Evolutionary conservation across 495 filamentous ascomycete genomes (phyloP), one percentile per base, ranked within the genome.

Genomic region (Trichoderma parareesei): DNA sequence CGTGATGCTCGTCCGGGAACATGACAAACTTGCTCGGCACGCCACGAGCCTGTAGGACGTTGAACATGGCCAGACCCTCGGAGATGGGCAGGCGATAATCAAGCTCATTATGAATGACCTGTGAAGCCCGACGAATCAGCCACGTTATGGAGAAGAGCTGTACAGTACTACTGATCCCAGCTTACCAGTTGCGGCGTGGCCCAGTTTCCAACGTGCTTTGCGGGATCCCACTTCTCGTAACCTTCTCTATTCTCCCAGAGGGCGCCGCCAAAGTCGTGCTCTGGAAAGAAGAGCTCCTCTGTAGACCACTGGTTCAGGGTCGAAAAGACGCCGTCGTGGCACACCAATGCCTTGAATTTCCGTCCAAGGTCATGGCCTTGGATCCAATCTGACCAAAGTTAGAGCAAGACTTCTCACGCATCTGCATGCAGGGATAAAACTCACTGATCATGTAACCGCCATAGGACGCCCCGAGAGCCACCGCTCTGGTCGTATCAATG

Each of bases 281-380:
- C 80, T 2, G 89, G 87, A 77, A 96, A 96, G 79, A 91, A 97
- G 35, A 93, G 86, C 74, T 97, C 93, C 67, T 97, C 93, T 35
- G 84, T 89, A 11, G 83, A 76, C 66, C 92, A 84, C 74, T 91
- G 86, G 61, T 84, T 85, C 6, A 86, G 80, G 67, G 90, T 92
- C 72, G 84, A 90, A 77, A 92, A 96, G 37, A 93, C 85, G 42
- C 93, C 93, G 73, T 96, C 93, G 73, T 98, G 93, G 65, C 88
- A 92, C 9, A 96, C 91, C 2, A 96, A 82, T 2, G 92, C 92
- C 73, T 91, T 91, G 82, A 95, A 94, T 69, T 90, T 89, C 61
- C 89, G 87, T 16, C 87, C 87, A 0, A 90, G 77, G 0, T 79
- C 78, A 41, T 88, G 84, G 49, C 87, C 88, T 73, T 89, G 86